phyloP scores from a whole-genome alignment of 352 stramenopile genomes.

The Ophiocytium majus region DNA sequence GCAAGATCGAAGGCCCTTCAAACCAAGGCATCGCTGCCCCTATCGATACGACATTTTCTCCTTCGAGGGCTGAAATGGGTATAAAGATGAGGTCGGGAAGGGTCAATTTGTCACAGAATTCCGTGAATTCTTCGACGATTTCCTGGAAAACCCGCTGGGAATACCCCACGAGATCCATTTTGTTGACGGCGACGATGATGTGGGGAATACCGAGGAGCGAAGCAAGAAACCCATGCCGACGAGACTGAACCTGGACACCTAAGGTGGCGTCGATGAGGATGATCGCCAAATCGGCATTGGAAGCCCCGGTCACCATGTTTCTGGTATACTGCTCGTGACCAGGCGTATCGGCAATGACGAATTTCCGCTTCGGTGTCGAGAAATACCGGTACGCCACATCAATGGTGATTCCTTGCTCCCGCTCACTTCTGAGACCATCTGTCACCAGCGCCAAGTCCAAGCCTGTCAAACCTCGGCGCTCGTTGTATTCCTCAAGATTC shows the following conservation, averaged over 20 bases:
- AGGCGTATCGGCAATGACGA: constrained; percentile 7
- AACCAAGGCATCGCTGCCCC: background rate
- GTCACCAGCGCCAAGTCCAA: background rate
- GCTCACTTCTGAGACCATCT: constrained; percentile 1
- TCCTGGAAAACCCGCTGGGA: background rate
- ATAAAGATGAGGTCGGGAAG: background rate
- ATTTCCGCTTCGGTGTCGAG: background rate
- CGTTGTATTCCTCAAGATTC: background rate
- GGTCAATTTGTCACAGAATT: background rate
- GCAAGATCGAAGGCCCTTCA: background rate
- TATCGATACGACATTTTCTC: constrained; percentile 1
- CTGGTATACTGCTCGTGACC: background rate
- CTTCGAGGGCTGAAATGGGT: background rate
- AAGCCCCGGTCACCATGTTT: constrained; percentile 7
- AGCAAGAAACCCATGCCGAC: background rate
- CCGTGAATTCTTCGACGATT: background rate
- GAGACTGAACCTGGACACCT: background rate
- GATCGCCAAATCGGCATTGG: constrained; percentile 3
- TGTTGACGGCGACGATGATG: background rate
- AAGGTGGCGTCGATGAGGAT: background rate
- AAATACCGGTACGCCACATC: constrained; percentile 4
- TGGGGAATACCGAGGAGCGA: background rate
- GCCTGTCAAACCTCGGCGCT: background rate
- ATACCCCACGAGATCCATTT: constrained; percentile 13
- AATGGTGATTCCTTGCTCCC: constrained; percentile 10